phyloP scores from a whole-genome alignment of 1,284 basidiomycete species.

The Amylostereum chailletii region DNA sequence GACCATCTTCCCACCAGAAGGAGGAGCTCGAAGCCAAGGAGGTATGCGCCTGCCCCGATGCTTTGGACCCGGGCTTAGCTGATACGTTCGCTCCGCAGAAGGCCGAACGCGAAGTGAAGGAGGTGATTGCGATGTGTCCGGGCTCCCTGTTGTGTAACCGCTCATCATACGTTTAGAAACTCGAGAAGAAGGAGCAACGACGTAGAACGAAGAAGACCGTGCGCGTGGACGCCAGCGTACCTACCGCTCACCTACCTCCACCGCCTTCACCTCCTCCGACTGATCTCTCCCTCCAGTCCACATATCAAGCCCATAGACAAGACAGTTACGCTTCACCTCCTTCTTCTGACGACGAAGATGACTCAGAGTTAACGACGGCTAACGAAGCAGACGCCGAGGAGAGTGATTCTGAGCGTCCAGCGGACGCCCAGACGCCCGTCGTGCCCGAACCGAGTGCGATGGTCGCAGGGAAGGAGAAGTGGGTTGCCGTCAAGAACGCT shows the following conservation, averaged over 20 bases:
- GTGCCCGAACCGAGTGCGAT: not conserved
- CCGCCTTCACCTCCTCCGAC: slow-evolving; percentile 7
- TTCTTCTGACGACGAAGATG: slow-evolving; percentile 10
- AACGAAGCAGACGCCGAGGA: slow-evolving; percentile 66
- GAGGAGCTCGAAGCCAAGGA: slow-evolving; percentile 40
- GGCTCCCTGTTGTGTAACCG: not conserved
- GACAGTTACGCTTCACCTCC: slow-evolving; percentile 4
- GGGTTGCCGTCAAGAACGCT: slow-evolving; percentile 52
- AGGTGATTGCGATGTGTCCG: slow-evolving; percentile 27
- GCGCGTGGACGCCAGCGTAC: slow-evolving; percentile 25
- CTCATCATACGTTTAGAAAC: slow-evolving; percentile 14
- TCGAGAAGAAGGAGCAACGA: slow-evolving; percentile 52
- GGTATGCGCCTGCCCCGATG: slow-evolving; percentile 14
- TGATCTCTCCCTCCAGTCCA: not conserved
- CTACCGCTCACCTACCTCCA: slow-evolving; percentile 14
- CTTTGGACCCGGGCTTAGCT: slow-evolving; percentile 4
- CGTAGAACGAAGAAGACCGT: slow-evolving; percentile 25
- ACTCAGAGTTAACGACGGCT: slow-evolving; percentile 36
- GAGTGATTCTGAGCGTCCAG: slow-evolving; percentile 54
- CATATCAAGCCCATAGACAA: slow-evolving; percentile 4
- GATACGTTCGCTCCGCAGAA: slow-evolving; percentile 25
- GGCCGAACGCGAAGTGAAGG: slow-evolving; percentile 41
- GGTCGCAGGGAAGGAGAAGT: slow-evolving; percentile 41
- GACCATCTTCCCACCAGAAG: slow-evolving; percentile 26
- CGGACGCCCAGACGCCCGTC: slow-evolving; percentile 32